Conservation (phyloP, 805 yeast genomes). For the Ogataea henricii region DNA sequence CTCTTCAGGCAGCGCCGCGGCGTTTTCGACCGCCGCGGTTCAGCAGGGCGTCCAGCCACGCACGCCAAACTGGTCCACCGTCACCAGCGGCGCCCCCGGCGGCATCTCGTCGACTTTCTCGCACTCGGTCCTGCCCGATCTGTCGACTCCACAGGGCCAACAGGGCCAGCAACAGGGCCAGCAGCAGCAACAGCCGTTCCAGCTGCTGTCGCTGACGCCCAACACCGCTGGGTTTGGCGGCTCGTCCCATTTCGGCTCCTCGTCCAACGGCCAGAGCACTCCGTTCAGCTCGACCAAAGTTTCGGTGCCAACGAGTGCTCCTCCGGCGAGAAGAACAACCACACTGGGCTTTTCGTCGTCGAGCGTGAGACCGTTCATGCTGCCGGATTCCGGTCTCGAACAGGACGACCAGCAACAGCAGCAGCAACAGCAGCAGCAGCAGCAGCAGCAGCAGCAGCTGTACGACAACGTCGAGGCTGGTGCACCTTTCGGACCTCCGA, state of each 20-base stretch:
- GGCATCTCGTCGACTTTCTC: constrained; percentile 19
- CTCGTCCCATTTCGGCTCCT: constrained; percentile 15
- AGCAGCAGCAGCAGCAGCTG: not conserved
- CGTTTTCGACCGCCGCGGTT: not conserved
- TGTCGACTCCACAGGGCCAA: constrained; percentile 23
- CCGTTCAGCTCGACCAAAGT: constrained; percentile 24
- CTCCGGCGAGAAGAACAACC: constrained; percentile 26
- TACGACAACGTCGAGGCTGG: not conserved
- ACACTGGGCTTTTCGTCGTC: constrained; percentile 20
- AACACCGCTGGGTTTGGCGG: constrained; percentile 20
- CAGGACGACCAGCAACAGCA: constrained; percentile 14
- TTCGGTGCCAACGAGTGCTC: constrained; percentile 25
- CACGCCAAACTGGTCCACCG: constrained; percentile 40
- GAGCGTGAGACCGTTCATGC: constrained; percentile 23
- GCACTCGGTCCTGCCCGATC: constrained; percentile 24
- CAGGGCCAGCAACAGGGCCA: constrained; percentile 9
- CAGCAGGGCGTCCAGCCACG: constrained; percentile 26
- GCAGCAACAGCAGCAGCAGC: not conserved
- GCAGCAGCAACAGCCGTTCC: constrained; percentile 9
- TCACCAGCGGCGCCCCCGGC: constrained; percentile 17
- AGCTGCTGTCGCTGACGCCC: constrained; percentile 28
- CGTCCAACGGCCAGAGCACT: constrained; percentile 19
- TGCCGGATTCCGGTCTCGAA: constrained; percentile 21
- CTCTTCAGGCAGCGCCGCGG: constrained; percentile 6
- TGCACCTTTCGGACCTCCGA: constrained; percentile 27